These are phyloP conservation scores for Urochloa ruziziensis DNA, from an alignment of 176 grass and related monocot genomes.

Conservation along the genomic window DNA sequence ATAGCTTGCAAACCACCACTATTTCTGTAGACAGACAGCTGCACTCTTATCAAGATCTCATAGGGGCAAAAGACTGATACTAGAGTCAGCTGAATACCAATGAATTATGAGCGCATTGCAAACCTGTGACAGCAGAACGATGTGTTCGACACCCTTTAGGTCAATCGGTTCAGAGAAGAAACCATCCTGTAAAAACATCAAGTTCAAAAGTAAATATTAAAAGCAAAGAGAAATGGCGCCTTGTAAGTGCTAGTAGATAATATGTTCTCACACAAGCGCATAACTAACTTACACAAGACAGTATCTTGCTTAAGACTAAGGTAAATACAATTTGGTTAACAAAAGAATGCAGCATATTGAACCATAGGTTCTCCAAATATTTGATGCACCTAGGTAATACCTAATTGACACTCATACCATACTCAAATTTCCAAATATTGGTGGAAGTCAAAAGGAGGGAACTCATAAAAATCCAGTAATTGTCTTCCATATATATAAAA, in stretches of 20 bases:
- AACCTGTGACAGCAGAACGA: conserved; percentile 95
- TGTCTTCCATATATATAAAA: background rate
- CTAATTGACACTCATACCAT: conserved; percentile 7
- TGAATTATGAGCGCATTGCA: conserved; percentile 16
- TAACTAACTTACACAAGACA: background rate
- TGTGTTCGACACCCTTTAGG: conserved; percentile 68
- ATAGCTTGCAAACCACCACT: conserved; percentile 81
- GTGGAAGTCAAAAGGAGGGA: background rate
- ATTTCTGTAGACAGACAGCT: conserved; percentile 80
- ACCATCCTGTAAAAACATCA: conserved; percentile 57
- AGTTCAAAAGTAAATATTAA: conserved; percentile 8
- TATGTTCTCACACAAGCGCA: background rate
- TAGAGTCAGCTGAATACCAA: conserved; percentile 4
- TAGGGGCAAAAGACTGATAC: conserved; percentile 27
- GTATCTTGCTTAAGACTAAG: background rate
- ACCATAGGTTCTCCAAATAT: background rate
- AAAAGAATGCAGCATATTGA: background rate
- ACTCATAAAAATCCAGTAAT: background rate
- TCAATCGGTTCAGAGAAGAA: conserved; percentile 67
- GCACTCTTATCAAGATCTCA: conserved; percentile 77
- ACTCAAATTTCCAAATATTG: background rate
- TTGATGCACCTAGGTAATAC: background rate
- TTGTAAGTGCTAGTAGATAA: background rate
- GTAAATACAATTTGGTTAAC: background rate
- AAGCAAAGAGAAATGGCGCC: background rate